Evolutionary conservation across 2,329 filamentous ascomycete species (phyloP), one percentile per base, ranked within the genome.

Genomic region (Fusarium sarcochroum): DNA sequence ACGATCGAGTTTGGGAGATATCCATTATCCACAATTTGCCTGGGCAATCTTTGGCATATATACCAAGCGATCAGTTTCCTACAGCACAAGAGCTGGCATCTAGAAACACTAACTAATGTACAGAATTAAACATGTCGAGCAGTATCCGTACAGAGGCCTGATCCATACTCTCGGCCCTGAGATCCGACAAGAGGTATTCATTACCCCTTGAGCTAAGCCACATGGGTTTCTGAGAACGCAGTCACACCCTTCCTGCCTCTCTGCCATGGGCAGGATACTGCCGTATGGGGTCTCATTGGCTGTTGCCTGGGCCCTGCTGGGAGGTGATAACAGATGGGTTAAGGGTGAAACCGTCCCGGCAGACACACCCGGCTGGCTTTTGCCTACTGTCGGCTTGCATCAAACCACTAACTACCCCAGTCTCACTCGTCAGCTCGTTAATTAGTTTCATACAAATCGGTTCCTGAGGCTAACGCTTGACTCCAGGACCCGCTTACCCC

Each of bases 181-280:
- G 40, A 72, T 69, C 71, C 71, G 71, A 50, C 58, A 63, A 69
- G 45, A 38, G 53, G 38, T 35, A 37, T 64, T 59, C 35, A 23
- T 42, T 44, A 18, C 52, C 44, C 51, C 42, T 42, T 34, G 27
- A 52, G 17, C 30, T 32, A 44, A 47, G 27, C 34, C 27, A 48
- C 27, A 37, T 35, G 34, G 35, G 35, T 57, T n/a, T 21, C 4
- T 7, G 17, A 30, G 34, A 23, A 51, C 41, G 42, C 21, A 38
- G 66, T 68, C 55, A 47, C 52, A 40, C 50, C 58, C 49, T 57
- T 27, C 30, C 37, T 38, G 30, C 38, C 21, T 32, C 20, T 50
- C 25, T 46, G 23, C 58, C 45, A 45, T 55, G 52, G 35, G 27
- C 17, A 49, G 25, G 21, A 34, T 30, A 44, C 17, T 44, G n/a